Conservation (phyloP, 441 rosid species). For the Raphanus hybrid region DNA sequence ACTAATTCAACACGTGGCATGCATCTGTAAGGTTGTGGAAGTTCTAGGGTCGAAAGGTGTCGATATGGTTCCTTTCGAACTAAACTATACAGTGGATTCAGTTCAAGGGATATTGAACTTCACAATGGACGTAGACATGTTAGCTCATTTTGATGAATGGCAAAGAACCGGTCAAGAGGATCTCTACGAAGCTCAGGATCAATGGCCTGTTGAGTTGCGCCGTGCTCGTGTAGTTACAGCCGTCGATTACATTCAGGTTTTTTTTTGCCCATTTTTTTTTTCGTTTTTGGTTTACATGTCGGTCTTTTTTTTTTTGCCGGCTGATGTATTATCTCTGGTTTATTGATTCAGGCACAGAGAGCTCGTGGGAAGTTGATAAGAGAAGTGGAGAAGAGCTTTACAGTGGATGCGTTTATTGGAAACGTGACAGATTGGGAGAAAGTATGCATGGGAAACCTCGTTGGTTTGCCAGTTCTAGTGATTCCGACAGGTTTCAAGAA, state of each 20-base stretch:
- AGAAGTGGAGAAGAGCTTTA: slow-evolving; percentile 76
- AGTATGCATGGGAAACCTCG: slow-evolving; percentile 88
- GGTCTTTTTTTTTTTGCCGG: neutral
- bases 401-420: slow-evolving; percentile 81
- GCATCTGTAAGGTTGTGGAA: slow-evolving; percentile 60
- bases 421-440: slow-evolving; percentile 92
- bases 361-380: slow-evolving; percentile 72
- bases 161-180: slow-evolving; percentile 73
- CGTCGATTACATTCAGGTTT: slow-evolving; percentile 85
- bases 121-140: slow-evolving; percentile 86
- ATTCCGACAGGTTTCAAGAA: slow-evolving; percentile 68
- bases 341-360: slow-evolving; percentile 71
- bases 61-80: slow-evolving; percentile 77
- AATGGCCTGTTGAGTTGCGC: slow-evolving; percentile 85
- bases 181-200: slow-evolving; percentile 84
- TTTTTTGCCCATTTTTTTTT: neutral
- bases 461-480: slow-evolving; percentile 76
- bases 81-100: slow-evolving; percentile 74
- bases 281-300: neutral
- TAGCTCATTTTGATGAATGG: slow-evolving; percentile 95
- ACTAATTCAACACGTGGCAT: neutral
- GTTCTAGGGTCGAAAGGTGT: slow-evolving; percentile 81
- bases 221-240: slow-evolving; percentile 80
- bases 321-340: neutral
- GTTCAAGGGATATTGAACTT: slow-evolving; percentile 86